phyloP scores from a whole-genome alignment of 106 monocot genomes.

The Apostasia shenzhenica region DNA sequence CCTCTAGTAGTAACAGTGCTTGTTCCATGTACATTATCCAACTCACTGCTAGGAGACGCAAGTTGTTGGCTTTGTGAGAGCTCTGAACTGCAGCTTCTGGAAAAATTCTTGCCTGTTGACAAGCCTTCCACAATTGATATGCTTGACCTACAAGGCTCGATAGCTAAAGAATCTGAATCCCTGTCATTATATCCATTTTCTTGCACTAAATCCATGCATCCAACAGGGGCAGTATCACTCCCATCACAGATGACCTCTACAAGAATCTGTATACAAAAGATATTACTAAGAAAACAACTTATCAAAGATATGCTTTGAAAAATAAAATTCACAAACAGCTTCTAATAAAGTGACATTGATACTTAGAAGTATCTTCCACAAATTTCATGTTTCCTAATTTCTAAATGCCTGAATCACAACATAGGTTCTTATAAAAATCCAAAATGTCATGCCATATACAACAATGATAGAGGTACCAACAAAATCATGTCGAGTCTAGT shows the following conservation, averaged over 20 bases:
- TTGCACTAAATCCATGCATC: conserved; percentile 44
- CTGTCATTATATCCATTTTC: conserved; percentile 73
- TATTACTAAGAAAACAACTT: not conserved
- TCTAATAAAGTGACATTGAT: too few relatives aligned
- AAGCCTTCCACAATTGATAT: conserved; percentile 50
- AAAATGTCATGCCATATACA: too few relatives aligned
- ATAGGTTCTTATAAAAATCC: too few relatives aligned
- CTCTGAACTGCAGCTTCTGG: conserved; percentile 64
- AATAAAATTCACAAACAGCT: too few relatives aligned
- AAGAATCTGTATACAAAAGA: conserved; percentile 57
- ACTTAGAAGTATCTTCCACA: too few relatives aligned
- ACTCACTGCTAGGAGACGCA: conserved; percentile 50
- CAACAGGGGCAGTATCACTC: conserved; percentile 42
- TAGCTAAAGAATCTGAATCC: conserved; percentile 44
- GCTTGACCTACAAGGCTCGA: conserved; percentile 42
- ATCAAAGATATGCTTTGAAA: not conserved
- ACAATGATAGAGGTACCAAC: too few relatives aligned
- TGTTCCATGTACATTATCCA: conserved; percentile 48
- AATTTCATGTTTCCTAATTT: too few relatives aligned
- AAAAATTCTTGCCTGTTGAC: conserved; percentile 54
- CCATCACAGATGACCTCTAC: conserved; percentile 65
- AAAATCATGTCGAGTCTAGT: too few relatives aligned
- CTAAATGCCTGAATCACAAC: too few relatives aligned
- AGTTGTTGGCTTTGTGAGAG: conserved; percentile 50
- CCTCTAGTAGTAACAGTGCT: conserved; percentile 54